Conservation (phyloP, 1,284 basidiomycete species). For the Sparassis latifolia region DNA sequence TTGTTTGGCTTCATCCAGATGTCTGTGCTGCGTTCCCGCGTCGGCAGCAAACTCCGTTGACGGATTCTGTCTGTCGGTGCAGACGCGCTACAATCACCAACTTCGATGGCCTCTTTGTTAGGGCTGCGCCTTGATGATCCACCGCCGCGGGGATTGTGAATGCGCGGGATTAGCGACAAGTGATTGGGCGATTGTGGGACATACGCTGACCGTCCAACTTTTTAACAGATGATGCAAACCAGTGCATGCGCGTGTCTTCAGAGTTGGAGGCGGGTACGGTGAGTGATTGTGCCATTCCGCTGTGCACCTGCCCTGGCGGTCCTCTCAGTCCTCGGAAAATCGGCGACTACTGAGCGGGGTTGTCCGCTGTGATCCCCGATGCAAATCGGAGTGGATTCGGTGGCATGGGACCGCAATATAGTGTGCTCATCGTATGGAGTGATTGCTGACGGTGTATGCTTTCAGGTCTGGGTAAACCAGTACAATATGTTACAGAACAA, state of each 20-base stretch:
- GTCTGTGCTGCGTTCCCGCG: too few relatives aligned
- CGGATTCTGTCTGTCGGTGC: too few relatives aligned
- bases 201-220: too few relatives aligned
- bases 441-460: slow-evolving; percentile 1
- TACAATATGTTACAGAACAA: slow-evolving; percentile 79
- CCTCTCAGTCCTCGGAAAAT: too few relatives aligned
- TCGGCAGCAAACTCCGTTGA: too few relatives aligned
- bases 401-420: too few relatives aligned
- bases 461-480: slow-evolving; percentile 83
- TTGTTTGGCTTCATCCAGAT: too few relatives aligned
- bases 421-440: too few relatives aligned
- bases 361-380: not conserved
- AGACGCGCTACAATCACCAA: too few relatives aligned
- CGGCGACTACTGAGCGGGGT: too few relatives aligned
- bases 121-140: too few relatives aligned
- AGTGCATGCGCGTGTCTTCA: slow-evolving; percentile 80
- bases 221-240: slow-evolving; percentile 67
- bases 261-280: slow-evolving; percentile 83
- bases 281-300: slow-evolving; percentile 19
- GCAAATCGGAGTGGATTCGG: not conserved
- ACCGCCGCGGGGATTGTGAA: not conserved
- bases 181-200: not conserved
- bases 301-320: not conserved
- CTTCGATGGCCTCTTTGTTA: too few relatives aligned
- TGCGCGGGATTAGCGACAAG: not conserved